Evolutionary conservation across 441 rosid species (phyloP).

Genomic region (Erysimum pusillum): DNA sequence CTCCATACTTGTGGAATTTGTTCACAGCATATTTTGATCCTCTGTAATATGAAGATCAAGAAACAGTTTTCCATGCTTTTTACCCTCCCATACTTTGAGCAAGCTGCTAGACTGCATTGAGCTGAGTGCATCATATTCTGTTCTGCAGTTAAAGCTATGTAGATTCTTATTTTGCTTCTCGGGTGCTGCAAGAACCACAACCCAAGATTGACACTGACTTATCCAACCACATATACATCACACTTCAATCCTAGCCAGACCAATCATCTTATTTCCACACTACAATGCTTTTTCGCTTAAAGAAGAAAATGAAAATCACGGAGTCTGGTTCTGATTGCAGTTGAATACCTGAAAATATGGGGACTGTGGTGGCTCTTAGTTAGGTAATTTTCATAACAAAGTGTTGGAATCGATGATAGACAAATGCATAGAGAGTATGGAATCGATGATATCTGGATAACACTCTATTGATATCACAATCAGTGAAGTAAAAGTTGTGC

Average conservation of each 20-base stretch:
- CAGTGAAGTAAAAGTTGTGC: constrained; percentile 24
- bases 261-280: constrained; percentile 11
- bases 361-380: background rate
- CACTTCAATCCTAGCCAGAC: background rate
- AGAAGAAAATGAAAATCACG: constrained; percentile 1
- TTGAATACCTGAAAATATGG: constrained; percentile 8
- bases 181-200: constrained; percentile 12
- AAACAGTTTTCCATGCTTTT: constrained; percentile 54
- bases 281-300: background rate
- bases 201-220: constrained; percentile 19
- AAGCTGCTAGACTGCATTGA: background rate
- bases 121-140: constrained; percentile 5
- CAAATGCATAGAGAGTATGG: constrained; percentile 18
- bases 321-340: constrained; percentile 7
- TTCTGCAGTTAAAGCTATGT: background rate
- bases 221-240: constrained; percentile 18
- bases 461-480: constrained; percentile 11
- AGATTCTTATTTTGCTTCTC: constrained; percentile 4
- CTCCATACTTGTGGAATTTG: constrained; percentile 7
- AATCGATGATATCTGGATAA: constrained; percentile 24
- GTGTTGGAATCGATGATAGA: constrained; percentile 18
- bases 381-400: constrained; percentile 4
- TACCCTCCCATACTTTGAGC: constrained; percentile 3
- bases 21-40: constrained; percentile 3
- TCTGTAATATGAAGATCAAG: constrained; percentile 56